Percentiles rank a stretch among this genome's conserved stretches.
Conservation (phyloP, 306 rosid genomes). For the Albizia julibrissin region DNA sequence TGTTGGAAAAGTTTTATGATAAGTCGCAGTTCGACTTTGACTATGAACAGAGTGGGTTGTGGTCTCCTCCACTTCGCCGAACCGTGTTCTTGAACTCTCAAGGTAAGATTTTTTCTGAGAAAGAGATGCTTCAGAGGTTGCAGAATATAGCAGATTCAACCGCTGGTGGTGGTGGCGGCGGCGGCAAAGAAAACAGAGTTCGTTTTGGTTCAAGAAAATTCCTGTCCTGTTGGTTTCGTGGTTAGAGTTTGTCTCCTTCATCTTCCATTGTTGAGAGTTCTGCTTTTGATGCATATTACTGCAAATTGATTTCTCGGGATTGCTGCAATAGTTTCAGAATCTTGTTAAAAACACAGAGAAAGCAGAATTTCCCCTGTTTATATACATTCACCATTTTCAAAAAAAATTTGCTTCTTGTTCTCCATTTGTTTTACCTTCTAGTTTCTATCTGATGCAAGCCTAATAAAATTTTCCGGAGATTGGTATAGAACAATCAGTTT, state of each 20-base stretch:
- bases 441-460: conserved; percentile 29
- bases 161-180: conserved; percentile 3
- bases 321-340: not conserved
- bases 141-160: conserved; percentile 32
- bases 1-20: conserved; percentile 70
- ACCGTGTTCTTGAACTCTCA: conserved; percentile 67
- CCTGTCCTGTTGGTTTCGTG: conserved; percentile 37
- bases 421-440: conserved; percentile 1
- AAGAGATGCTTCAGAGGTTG: conserved; percentile 59
- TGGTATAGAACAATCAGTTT: conserved; percentile 16
- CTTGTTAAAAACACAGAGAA: conserved; percentile 22
- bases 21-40: conserved; percentile 60
- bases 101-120: conserved; percentile 53
- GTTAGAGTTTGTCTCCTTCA: not conserved
- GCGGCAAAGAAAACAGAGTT: conserved; percentile 29
- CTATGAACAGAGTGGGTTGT: conserved; percentile 76
- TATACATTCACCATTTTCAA: conserved; percentile 22
- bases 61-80: conserved; percentile 81
- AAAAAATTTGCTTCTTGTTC: conserved; percentile 6
- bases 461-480: conserved; percentile 1
- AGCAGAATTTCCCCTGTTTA: not conserved
- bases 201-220: conserved; percentile 41
- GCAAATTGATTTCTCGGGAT: conserved; percentile 40
- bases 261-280: not conserved
- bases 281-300: conserved; percentile 29